Percentiles rank a stretch among this genome's conserved stretches.
Evolutionary conservation across 2,329 filamentous ascomycete species (phyloP).

Genomic region (Magnaporthiopsis incrustans): DNA sequence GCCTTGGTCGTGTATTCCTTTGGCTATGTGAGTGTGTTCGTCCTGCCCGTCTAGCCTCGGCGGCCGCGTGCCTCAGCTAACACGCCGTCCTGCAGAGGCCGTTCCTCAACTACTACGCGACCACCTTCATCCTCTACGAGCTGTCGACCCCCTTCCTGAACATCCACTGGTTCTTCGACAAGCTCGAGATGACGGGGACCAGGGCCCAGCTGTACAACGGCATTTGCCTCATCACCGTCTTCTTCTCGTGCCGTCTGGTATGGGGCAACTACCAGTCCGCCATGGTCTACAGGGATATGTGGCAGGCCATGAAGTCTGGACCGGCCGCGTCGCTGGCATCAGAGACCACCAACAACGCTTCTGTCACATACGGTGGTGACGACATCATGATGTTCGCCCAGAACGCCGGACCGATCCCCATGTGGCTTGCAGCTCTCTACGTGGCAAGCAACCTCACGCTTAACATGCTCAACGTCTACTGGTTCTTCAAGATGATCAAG

Average conservation of each 20-base stretch:
- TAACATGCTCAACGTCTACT: constrained; percentile 73
- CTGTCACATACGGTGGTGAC: constrained; percentile 25
- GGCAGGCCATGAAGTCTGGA: constrained; percentile 42
- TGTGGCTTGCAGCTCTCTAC: constrained; percentile 64
- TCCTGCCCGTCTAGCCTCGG: too few relatives aligned
- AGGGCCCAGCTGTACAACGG: constrained; percentile 70
- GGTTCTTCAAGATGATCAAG: constrained; percentile 82
- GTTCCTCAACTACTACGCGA: constrained; percentile 76
- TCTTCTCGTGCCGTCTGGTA: constrained; percentile 68
- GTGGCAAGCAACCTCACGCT: constrained; percentile 62
- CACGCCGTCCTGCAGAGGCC: constrained; percentile 49
- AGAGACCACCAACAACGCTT: constrained; percentile 22
- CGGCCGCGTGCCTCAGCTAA: not conserved
- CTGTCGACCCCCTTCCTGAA: constrained; percentile 80
- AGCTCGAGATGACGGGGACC: constrained; percentile 71
- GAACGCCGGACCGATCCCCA: constrained; percentile 45
- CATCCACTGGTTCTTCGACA: constrained; percentile 89
- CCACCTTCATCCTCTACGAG: constrained; percentile 80
- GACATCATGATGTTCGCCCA: constrained; percentile 43
- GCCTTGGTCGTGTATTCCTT: constrained; percentile 68
- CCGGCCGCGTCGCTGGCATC: constrained; percentile 24
- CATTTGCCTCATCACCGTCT: constrained; percentile 60
- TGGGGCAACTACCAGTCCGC: constrained; percentile 70
- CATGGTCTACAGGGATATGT: constrained; percentile 64
- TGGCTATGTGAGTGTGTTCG: constrained; percentile 59